phyloP scores from a whole-genome alignment of 768 basidiomycete genomes.

The Paxillus rubicundulus region DNA sequence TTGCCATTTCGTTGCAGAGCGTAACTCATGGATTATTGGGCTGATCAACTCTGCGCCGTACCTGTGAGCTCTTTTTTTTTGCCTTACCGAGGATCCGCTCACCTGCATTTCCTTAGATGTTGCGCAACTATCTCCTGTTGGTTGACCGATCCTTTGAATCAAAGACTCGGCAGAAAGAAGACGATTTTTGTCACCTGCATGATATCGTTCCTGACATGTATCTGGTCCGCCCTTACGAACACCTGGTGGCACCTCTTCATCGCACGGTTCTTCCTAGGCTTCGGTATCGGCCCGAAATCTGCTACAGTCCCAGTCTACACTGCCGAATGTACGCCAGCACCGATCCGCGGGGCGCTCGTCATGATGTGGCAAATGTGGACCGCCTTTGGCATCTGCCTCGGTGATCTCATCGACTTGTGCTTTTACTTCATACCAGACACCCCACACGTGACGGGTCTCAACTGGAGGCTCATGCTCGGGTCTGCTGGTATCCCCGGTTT shows the following conservation, averaged over 20 bases:
- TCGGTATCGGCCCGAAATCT: slow-evolving; percentile 46
- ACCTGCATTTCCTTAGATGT: slow-evolving; percentile 30
- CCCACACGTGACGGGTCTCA: slow-evolving; percentile 51
- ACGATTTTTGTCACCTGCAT: slow-evolving; percentile 54
- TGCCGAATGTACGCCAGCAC: slow-evolving; percentile 71
- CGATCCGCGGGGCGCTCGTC: slow-evolving; percentile 78
- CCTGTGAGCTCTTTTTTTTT: slow-evolving; percentile 31
- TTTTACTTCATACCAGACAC: slow-evolving; percentile 47
- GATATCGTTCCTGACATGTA: slow-evolving; percentile 45
- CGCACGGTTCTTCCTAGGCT: slow-evolving; percentile 43
- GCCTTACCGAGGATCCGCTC: neutral
- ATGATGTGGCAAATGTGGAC: slow-evolving; percentile 91
- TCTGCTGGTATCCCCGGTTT: slow-evolving; percentile 54
- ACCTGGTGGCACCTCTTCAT: slow-evolving; percentile 52
- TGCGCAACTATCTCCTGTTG: slow-evolving; percentile 51
- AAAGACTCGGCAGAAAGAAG: slow-evolving; percentile 48
- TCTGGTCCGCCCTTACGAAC: slow-evolving; percentile 49
- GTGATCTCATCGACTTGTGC: slow-evolving; percentile 59
- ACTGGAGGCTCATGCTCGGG: slow-evolving; percentile 74
- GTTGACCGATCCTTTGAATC: slow-evolving; percentile 66
- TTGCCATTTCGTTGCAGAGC: slow-evolving; percentile 14
- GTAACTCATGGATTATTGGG: slow-evolving; percentile 69
- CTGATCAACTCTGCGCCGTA: slow-evolving; percentile 61
- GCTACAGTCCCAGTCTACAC: slow-evolving; percentile 57
- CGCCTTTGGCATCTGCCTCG: slow-evolving; percentile 76